Evolutionary conservation across 352 stramenopile species (phyloP).

Genomic region (Plasmopara viticola): DNA sequence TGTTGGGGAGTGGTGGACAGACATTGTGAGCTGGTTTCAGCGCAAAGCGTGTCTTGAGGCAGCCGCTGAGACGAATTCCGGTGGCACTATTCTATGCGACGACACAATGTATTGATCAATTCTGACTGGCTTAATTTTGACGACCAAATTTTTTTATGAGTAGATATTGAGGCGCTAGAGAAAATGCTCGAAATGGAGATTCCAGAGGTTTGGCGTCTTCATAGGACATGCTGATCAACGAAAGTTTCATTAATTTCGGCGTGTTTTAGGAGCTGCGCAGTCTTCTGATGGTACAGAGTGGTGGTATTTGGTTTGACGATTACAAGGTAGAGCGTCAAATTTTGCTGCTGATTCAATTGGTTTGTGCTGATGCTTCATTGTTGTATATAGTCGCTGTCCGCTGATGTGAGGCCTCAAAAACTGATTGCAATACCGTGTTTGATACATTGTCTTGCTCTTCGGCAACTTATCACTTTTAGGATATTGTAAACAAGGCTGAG

Average conservation of each 20-base stretch:
- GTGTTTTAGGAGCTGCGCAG: constrained; percentile 43
- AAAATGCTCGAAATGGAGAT: constrained; percentile 54
- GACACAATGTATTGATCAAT: too few species aligned
- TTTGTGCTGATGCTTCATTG: constrained; percentile 4
- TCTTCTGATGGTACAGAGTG: constrained; percentile 66
- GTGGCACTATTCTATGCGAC: constrained; percentile 9
- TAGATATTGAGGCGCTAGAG: constrained; percentile 72
- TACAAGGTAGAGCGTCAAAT: constrained; percentile 38
- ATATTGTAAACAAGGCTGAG: constrained; percentile 52
- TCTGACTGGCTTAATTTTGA: too few species aligned
- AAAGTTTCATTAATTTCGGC: not conserved
- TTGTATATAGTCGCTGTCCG: constrained; percentile 48
- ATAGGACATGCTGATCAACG: not conserved
- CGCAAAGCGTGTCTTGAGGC: constrained; percentile 61
- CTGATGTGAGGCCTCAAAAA: constrained; percentile 29
- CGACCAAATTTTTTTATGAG: not conserved
- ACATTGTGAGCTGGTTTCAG: constrained; percentile 83
- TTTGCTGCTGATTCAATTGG: not conserved
- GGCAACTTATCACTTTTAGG: constrained; percentile 21
- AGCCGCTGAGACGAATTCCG: constrained; percentile 37
- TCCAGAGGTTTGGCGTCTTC: constrained; percentile 30
- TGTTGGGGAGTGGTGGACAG: constrained; percentile 16
- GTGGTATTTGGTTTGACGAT: constrained; percentile 80
- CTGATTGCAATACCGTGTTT: not conserved
- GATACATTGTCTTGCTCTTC: not conserved